Evolutionary conservation across 73 alveolate species (phyloP), one percentile per base, ranked within the genome.

Genomic region (Paramecium pentaurelia): DNA sequence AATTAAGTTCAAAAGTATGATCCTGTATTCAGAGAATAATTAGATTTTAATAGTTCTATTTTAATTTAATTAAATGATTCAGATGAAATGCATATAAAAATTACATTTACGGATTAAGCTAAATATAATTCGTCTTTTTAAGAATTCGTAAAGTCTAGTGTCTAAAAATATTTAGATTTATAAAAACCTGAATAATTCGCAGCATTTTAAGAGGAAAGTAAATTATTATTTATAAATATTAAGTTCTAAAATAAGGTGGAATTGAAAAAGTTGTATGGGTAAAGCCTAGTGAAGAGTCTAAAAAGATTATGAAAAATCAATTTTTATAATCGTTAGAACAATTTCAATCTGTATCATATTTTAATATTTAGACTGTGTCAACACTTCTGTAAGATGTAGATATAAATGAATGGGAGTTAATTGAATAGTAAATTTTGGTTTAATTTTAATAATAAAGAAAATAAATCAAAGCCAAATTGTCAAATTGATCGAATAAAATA

Each of bases 251-350:
- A 11, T 27, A 64, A 32, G 84, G 84, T 64, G 84, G 49, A 5
- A 64, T 64, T 64, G 84, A 64, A 1, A 64, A 64, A 64, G 84
- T 27, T 64, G 51, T 64, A 11, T 64, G 84, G 84, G 84, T 64
- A 6, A 64, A 64, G 30, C 30, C 84, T 2, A 64, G 84, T 34
- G 84, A 64, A 34, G 84, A 64, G 12, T 64, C 84, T 14, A 64
- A 64, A 28, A 64, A 28, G 16, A 64, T 64, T 28, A 64, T 64
- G 84, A 64, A 64, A 32, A 34, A 3, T 3, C 4, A 64, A 64
- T 34, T 64, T 12, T 34, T 64, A 12, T 28, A 64, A 28, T 64
- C 84, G 0, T 34, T 64, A 32, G 84, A 64, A 20, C 28, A 32
- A 28, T 64, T 64, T 64, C 27, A 64, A 64, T 64, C 42, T 2